A percentile compares a stretch with the other conserved stretches of the same genome.
Conservation (phyloP, 169 alveolate species). For the Plasmodium cynomolgi region DNA sequence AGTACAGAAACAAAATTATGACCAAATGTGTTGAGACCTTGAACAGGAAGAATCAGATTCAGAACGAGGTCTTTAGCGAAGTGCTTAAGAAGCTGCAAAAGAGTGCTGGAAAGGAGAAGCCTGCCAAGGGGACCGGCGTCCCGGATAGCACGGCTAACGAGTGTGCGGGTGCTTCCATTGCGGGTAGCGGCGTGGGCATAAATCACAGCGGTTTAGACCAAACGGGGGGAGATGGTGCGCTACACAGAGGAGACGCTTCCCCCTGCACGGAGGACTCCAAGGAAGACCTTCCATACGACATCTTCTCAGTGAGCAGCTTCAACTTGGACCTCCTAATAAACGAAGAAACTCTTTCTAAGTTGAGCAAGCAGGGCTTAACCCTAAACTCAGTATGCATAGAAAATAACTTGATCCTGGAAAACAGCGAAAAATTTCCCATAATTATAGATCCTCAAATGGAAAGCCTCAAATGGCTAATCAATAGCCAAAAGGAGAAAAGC, state of each 20-base stretch:
- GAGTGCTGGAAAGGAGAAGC: not conserved
- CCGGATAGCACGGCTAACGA: not conserved
- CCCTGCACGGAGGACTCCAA: not conserved
- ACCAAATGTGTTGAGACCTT: constrained; percentile 76
- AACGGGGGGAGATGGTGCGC: not conserved
- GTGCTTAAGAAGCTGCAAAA: constrained; percentile 4
- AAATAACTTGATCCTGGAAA: constrained; percentile 94
- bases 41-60: constrained; percentile 52
- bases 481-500: constrained; percentile 91
- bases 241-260: not conserved
- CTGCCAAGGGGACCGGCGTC: not conserved
- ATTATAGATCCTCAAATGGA: constrained; percentile 98
- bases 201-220: not conserved
- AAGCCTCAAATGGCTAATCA: constrained; percentile 96
- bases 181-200: not conserved
- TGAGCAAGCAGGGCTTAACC: constrained; percentile 95
- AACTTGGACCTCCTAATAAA: constrained; percentile 67
- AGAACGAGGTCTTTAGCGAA: constrained; percentile 25
- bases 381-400: constrained; percentile 95
- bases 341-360: constrained; percentile 86
- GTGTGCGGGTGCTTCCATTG: not conserved
- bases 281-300: constrained; percentile 20
- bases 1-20: constrained; percentile 91
- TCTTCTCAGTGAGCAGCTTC: constrained; percentile 28
- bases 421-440: constrained; percentile 95